Conservation (phyloP, 331 rosid species). For the Malus hybrid region DNA sequence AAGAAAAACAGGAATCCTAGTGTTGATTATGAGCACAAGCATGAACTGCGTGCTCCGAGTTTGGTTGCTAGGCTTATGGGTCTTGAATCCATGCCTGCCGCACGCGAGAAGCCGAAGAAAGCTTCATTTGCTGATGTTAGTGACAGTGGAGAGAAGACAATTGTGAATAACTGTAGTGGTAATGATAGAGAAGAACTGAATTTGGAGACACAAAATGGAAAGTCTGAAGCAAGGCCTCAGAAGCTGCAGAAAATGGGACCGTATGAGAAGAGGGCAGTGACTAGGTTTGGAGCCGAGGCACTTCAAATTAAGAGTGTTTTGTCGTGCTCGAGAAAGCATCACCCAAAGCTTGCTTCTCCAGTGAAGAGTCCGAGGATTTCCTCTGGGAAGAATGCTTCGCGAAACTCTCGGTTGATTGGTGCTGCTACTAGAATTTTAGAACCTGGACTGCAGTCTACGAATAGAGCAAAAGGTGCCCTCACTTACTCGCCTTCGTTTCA, state of each 20-base stretch:
- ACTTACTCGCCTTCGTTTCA: conserved; percentile 30
- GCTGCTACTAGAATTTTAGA: conserved; percentile 72
- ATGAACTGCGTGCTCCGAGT: conserved; percentile 52
- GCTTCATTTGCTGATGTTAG: conserved; percentile 25
- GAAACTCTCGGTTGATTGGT: conserved; percentile 57
- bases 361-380: conserved; percentile 52
- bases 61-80: conserved; percentile 86
- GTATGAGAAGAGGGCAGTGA: conserved; percentile 42
- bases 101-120: conserved; percentile 37
- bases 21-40: conserved; percentile 28
- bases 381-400: conserved; percentile 40
- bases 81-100: conserved; percentile 58
- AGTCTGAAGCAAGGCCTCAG: conserved; percentile 65
- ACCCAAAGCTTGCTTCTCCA: conserved; percentile 45
- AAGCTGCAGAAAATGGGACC: conserved; percentile 55
- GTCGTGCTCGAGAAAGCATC: conserved; percentile 47
- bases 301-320: conserved; percentile 60
- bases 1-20: conserved; percentile 32
- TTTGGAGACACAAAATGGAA: conserved; percentile 37
- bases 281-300: conserved; percentile 58
- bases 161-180: conserved; percentile 11
- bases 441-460: conserved; percentile 63
- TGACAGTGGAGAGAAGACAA: conserved; percentile 21
- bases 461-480: conserved; percentile 42
- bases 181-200: conserved; percentile 29